Conservation (phyloP, 208 protist genomes). For the Crithidia brevicula region DNA sequence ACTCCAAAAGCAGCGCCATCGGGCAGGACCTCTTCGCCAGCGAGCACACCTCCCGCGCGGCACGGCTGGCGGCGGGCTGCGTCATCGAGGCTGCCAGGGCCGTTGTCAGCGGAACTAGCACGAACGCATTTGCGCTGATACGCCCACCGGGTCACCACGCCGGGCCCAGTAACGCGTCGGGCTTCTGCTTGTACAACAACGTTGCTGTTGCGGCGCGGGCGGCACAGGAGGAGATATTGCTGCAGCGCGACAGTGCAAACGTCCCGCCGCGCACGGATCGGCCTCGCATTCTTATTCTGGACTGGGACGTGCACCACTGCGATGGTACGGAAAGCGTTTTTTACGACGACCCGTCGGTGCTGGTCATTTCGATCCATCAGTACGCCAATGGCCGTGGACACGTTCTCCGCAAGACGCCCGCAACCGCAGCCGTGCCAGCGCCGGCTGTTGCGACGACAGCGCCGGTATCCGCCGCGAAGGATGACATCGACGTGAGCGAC, state of each 20-base stretch:
- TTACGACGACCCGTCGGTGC: constrained; percentile 88
- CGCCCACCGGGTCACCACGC: constrained; percentile 92
- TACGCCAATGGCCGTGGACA: constrained; percentile 74
- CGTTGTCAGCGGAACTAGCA: constrained; percentile 55
- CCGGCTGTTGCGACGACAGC: not conserved
- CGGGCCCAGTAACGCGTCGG: constrained; percentile 46
- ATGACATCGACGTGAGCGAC: constrained; percentile 26
- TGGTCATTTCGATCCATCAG: constrained; percentile 95
- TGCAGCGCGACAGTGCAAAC: not conserved
- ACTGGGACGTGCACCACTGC: constrained; percentile 97
- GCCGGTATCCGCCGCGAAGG: not conserved
- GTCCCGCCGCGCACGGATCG: not conserved
- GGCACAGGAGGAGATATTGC: constrained; percentile 62
- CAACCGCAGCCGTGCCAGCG: not conserved
- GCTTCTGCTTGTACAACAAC: constrained; percentile 95
- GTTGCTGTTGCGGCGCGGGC: constrained; percentile 87
- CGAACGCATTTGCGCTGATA: constrained; percentile 88
- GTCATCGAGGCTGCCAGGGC: constrained; percentile 65
- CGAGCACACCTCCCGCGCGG: constrained; percentile 60
- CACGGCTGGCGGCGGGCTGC: constrained; percentile 72
- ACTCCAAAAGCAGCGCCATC: constrained; percentile 33
- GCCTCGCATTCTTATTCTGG: constrained; percentile 88
- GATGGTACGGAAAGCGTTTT: constrained; percentile 96
- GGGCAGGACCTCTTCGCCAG: constrained; percentile 85
- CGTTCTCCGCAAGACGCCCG: constrained; percentile 58